Base-by-base conservation (phyloP, 208 protist species). In the Endotrypanum monterogeii region DNA sequence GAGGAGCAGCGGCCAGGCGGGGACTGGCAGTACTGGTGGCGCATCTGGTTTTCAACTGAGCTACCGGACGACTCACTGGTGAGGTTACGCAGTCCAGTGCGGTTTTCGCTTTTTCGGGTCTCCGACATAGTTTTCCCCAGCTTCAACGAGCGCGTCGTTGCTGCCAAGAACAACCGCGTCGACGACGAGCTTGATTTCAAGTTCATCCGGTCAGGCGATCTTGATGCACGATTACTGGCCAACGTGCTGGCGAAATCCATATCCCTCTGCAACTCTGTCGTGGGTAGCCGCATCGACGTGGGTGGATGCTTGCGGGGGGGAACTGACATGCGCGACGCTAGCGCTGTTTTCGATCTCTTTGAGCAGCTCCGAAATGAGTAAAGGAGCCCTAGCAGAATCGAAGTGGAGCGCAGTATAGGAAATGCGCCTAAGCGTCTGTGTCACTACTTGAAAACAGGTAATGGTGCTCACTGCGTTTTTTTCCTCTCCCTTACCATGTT, bases 121-220 rank as follows among this genome's bases (percentile, higher is more conserved):
- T 79, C 75, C 32, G 87, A 94, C 71, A 73, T 94, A 41, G 87
- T 91, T n/a, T 88, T 86, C 56, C 87, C 86, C 0, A 81, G 71
- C 51, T 81, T 90, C 65, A 85, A 91, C 61, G 79, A 89, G 37
- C 80, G 80, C 46, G 9, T 91, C 0, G 69, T 83, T 14, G 81
- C 82, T 20, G 83, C 85, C 23, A 89, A 89, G 78, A 94, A 91
- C 71, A 90, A 89, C 71, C 67, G 78, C 39, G 67, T 91, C 37
- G 71, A 83, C 39, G 78, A 86, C 58, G 60, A 63, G 39, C 20
- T 83, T 52, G 77, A 79, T 39, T 18, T 83, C 30, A 82, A 75
- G 18, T 4, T 51, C 46, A 72, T 89, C 35, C 54, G 68, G 2
- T 60, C 56, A 14, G 89, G 87, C 6, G 73, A 86, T 70, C 39